Percentiles rank a stretch among this genome's conserved stretches.
Conservation (phyloP, 345 rosid genomes). For the Punica granatum region DNA sequence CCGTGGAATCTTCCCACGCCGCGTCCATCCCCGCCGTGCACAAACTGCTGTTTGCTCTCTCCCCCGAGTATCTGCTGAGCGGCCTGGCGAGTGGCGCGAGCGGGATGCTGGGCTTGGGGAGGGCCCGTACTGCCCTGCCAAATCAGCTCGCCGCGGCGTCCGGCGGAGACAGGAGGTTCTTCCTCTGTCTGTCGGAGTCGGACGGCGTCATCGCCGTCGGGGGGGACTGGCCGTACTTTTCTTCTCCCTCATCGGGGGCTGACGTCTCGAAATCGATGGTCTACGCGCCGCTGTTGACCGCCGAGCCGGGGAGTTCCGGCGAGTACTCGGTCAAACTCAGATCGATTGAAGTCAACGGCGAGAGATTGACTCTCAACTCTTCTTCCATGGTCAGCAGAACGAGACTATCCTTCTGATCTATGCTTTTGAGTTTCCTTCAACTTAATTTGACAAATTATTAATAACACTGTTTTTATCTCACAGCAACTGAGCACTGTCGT, state of each 20-base stretch:
- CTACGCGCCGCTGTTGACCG: slow-evolving; percentile 42
- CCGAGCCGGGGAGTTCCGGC: neutral
- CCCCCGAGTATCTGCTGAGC: slow-evolving; percentile 25
- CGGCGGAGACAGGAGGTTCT: slow-evolving; percentile 29
- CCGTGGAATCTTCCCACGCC: slow-evolving; percentile 27
- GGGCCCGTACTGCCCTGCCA: slow-evolving; percentile 38
- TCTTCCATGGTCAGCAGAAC: slow-evolving; percentile 19
- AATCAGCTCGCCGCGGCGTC: slow-evolving; percentile 42
- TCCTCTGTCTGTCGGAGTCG: slow-evolving; percentile 40
- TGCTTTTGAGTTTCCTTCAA: too few species aligned
- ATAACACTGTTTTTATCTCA: too few species aligned
- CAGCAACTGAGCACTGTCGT: slow-evolving; percentile 42
- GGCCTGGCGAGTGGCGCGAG: slow-evolving; percentile 44
- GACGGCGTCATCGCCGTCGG: slow-evolving; percentile 39
- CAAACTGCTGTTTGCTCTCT: slow-evolving; percentile 37
- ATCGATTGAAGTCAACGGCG: slow-evolving; percentile 48
- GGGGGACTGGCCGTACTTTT: slow-evolving; percentile 24
- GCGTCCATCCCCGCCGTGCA: slow-evolving; percentile 13
- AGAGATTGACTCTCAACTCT: slow-evolving; percentile 22
- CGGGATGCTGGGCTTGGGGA: slow-evolving; percentile 65
- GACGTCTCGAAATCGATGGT: slow-evolving; percentile 34
- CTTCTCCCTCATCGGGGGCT: slow-evolving; percentile 19
- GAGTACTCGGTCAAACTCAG: slow-evolving; percentile 45
- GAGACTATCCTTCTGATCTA: neutral
- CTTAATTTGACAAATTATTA: neutral